These are phyloP conservation scores for Quercus robur DNA, from an alignment of 306 rosid species.

Conservation along the genomic window DNA sequence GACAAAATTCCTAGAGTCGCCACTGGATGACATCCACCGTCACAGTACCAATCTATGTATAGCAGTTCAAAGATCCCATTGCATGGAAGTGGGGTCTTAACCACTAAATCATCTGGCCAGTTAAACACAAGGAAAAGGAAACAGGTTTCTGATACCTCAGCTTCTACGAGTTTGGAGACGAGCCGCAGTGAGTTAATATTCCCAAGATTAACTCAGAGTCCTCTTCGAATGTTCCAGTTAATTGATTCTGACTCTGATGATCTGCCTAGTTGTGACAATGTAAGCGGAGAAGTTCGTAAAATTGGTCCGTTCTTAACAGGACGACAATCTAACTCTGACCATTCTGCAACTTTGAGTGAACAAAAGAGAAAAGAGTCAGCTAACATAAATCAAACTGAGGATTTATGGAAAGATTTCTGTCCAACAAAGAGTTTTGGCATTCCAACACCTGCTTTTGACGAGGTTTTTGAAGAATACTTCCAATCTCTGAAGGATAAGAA, in stretches of 20 bases:
- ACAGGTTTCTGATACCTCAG: slow-evolving; percentile 32
- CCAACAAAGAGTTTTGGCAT: slow-evolving; percentile 45
- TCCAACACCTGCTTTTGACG: slow-evolving; percentile 84
- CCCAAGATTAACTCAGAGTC: slow-evolving; percentile 61
- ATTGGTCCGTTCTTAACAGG: slow-evolving; percentile 18
- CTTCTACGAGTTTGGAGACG: slow-evolving; percentile 37
- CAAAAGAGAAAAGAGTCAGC: slow-evolving; percentile 20
- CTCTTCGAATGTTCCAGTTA: slow-evolving; percentile 77
- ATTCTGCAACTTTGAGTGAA: slow-evolving; percentile 20
- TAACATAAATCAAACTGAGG: slow-evolving; percentile 20
- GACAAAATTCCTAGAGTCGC: too few species aligned
- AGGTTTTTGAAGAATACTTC: slow-evolving; percentile 65
- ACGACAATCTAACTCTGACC: slow-evolving; percentile 8
- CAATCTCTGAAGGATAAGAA: slow-evolving; percentile 31
- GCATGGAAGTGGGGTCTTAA: slow-evolving; percentile 42
- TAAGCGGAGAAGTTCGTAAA: slow-evolving; percentile 11
- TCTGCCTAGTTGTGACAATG: slow-evolving; percentile 24
- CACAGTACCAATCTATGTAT: slow-evolving; percentile 39
- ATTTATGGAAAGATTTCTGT: slow-evolving; percentile 68
- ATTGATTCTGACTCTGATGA: slow-evolving; percentile 80
- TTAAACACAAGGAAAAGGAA: slow-evolving; percentile 39
- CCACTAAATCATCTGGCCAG: slow-evolving; percentile 29
- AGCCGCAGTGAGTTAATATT: slow-evolving; percentile 35
- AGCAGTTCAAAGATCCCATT: slow-evolving; percentile 77
- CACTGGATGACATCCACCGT: slow-evolving; percentile 27